These are phyloP conservation scores for Dactylellina sp. DNA, from an alignment of 2,329 filamentous ascomycete species.

Conservation along the genomic window DNA sequence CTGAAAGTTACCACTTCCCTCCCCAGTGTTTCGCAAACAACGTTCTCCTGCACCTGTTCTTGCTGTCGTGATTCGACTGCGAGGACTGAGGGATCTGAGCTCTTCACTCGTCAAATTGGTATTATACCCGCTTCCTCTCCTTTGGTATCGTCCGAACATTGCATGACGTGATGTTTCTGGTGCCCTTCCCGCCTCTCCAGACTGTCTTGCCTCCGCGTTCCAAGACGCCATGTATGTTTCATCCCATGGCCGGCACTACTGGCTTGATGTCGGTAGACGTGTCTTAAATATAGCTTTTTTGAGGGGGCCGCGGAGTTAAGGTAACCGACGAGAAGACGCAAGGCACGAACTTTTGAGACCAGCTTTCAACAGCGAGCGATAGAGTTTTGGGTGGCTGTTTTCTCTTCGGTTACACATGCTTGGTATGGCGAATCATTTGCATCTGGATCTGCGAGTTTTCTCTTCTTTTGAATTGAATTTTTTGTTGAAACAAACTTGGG, in stretches of 20 bases:
- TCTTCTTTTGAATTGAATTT: conserved; percentile 8
- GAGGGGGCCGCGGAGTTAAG: conserved; percentile 7
- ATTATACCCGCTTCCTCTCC: conserved; percentile 55
- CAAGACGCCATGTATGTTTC: conserved; percentile 46
- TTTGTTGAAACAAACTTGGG: conserved; percentile 11
- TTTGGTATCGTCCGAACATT: conserved; percentile 56
- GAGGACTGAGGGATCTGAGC: conserved; percentile 25
- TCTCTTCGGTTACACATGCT: conserved; percentile 33
- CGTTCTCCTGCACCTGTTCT: conserved; percentile 20
- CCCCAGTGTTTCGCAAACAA: conserved; percentile 23
- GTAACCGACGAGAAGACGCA: conserved; percentile 15
- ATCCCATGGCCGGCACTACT: conserved; percentile 25
- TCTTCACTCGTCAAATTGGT: conserved; percentile 48
- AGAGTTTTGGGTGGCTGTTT: conserved; percentile 39
- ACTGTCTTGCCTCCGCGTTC: conserved; percentile 9
- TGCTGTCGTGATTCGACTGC: conserved; percentile 35
- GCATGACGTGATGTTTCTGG: conserved; percentile 47
- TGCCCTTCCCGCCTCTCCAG: conserved; percentile 17
- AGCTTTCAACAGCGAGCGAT: conserved; percentile 42
- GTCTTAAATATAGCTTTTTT: conserved; percentile 29
- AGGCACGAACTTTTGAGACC: conserved; percentile 39
- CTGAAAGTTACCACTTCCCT: conserved; percentile 20
- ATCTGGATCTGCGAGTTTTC: too few relatives aligned
- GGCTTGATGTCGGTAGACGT: conserved; percentile 5
- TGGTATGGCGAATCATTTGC: conserved; percentile 12